Evolutionary conservation across 305 asterid species (phyloP).

Genomic region (Solanum hybrid): DNA sequence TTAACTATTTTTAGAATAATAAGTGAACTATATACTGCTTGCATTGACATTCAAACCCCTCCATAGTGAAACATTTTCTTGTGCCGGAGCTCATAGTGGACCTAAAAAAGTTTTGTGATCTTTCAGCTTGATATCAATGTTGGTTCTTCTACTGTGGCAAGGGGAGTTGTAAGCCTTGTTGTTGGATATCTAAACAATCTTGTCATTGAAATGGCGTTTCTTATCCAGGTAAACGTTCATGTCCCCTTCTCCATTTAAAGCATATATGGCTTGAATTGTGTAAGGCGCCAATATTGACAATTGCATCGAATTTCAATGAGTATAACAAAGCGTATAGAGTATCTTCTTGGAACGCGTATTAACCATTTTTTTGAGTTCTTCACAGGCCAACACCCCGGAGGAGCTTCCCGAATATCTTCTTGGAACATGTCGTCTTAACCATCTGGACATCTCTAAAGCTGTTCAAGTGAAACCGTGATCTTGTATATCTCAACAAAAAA

Average conservation of each 20-base stretch:
- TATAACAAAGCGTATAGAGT: background rate
- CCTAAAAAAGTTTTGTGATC: background rate
- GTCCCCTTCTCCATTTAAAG: background rate
- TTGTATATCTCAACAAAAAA: background rate
- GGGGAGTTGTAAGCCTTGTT: slow-evolving; percentile 97
- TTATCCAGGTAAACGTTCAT: slow-evolving; percentile 57
- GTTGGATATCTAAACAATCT: slow-evolving; percentile 89
- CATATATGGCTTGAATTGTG: background rate
- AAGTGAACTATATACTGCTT: too few relatives aligned
- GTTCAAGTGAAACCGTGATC: slow-evolving; percentile 26
- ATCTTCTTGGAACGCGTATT: background rate
- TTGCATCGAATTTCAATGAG: background rate
- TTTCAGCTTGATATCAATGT: slow-evolving; percentile 82
- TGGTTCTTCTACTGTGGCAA: slow-evolving; percentile 94
- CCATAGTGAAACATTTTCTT: background rate
- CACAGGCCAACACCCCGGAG: slow-evolving; percentile 68
- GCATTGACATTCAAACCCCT: background rate
- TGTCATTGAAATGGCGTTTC: slow-evolving; percentile 91
- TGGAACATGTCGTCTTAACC: slow-evolving; percentile 87
- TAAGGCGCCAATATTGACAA: background rate
- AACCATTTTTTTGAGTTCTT: background rate
- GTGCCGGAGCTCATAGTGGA: background rate
- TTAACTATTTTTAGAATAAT: background rate
- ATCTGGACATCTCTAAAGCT: slow-evolving; percentile 60
- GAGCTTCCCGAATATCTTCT: slow-evolving; percentile 83